Evolutionary conservation across 805 yeast genomes (phyloP).

Genomic region (Myxozyma mucilagina): DNA sequence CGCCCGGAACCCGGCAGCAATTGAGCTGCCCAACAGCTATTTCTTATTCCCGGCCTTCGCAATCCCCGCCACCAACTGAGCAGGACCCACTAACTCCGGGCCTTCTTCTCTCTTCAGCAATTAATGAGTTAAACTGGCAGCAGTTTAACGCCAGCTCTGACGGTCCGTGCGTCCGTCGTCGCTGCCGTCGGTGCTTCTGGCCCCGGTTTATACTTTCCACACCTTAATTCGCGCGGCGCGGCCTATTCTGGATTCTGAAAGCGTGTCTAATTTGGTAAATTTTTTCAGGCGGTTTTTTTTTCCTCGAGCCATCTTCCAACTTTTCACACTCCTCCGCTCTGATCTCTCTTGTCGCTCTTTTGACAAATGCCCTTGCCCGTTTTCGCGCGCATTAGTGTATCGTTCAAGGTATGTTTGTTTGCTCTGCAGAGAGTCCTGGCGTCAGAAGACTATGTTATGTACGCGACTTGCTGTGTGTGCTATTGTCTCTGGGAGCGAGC

Average conservation of each 20-base stretch:
- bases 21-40: too few relatives aligned
- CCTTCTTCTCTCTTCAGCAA: too few relatives aligned
- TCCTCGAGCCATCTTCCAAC: background rate
- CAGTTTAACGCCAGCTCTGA: too few relatives aligned
- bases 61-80: too few relatives aligned
- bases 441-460: too few relatives aligned
- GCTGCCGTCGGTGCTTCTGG: background rate
- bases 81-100: too few relatives aligned
- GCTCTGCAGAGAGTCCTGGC: background rate
- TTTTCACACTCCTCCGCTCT: background rate
- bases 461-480: too few relatives aligned
- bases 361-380: slow-evolving; percentile 7
- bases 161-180: too few relatives aligned
- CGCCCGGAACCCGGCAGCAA: too few relatives aligned
- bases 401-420: slow-evolving; percentile 1
- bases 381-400: slow-evolving; percentile 2
- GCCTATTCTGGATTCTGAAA: too few relatives aligned
- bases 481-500: background rate
- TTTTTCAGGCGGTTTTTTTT: background rate
- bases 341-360: background rate
- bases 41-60: too few relatives aligned
- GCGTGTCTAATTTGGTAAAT: background rate
- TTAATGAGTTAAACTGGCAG: too few relatives aligned
- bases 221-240: background rate
- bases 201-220: slow-evolving; percentile 2